These are phyloP conservation scores for Penicillium longicatenatum DNA, from an alignment of 495 filamentous ascomycete genomes.

Conservation along the genomic window DNA sequence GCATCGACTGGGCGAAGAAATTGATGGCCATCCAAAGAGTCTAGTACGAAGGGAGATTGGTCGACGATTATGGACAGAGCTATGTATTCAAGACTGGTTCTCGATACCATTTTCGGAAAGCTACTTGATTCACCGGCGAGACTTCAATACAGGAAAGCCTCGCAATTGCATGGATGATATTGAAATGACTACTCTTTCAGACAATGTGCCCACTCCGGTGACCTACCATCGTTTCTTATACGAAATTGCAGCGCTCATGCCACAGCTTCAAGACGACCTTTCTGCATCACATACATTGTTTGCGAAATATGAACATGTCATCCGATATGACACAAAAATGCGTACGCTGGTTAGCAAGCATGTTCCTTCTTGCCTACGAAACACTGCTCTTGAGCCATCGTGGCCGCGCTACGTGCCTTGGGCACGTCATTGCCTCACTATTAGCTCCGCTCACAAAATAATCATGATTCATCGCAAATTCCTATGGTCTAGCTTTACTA, in stretches of 20 bases:
- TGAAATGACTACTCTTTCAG: not conserved
- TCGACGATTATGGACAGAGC: conserved; percentile 39
- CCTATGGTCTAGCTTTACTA: not conserved
- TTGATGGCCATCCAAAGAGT: conserved; percentile 1
- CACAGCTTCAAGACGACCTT: not conserved
- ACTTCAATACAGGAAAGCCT: conserved; percentile 29
- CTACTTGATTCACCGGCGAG: conserved; percentile 35
- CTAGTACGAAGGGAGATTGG: conserved; percentile 32
- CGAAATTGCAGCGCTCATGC: not conserved
- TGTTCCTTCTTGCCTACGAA: not conserved
- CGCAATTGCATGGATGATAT: not conserved
- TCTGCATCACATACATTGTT: not conserved
- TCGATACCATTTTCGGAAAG: conserved; percentile 43
- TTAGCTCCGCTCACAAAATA: conserved; percentile 44
- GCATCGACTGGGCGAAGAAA: conserved; percentile 18
- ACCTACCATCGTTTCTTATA: not conserved
- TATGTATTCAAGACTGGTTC: conserved; percentile 48
- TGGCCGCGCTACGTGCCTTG: conserved; percentile 43
- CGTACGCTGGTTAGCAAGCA: not conserved
- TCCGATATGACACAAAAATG: not conserved
- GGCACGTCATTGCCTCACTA: conserved; percentile 36
- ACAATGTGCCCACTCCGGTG: not conserved
- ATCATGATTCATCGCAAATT: conserved; percentile 43
- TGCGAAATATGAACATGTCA: not conserved
- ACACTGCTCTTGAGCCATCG: conserved; percentile 26